A percentile compares a stretch with the other conserved stretches of the same genome.
Conservation (phyloP, 768 basidiomycete species). For the Grammothele lineata region DNA sequence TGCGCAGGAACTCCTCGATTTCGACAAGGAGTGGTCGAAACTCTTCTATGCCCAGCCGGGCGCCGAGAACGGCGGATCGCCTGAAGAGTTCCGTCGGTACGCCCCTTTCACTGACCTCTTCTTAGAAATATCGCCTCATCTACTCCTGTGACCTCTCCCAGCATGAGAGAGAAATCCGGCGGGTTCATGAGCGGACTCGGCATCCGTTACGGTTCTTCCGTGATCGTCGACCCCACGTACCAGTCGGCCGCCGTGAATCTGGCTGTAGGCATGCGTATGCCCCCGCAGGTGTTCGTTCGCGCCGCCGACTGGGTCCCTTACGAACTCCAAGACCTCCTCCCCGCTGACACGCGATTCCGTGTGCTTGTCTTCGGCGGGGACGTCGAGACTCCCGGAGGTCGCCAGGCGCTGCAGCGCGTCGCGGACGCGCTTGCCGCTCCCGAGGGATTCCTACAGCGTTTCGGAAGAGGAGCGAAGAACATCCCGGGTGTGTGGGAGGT, state of each 20-base stretch:
- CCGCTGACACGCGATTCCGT: slow-evolving; percentile 46
- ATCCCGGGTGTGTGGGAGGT: slow-evolving; percentile 7
- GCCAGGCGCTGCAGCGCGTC: slow-evolving; percentile 10
- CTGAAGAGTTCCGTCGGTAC: slow-evolving; percentile 40
- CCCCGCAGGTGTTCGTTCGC: slow-evolving; percentile 42
- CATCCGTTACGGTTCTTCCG: slow-evolving; percentile 43
- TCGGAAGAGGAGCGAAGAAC: slow-evolving; percentile 1
- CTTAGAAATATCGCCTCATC: background rate
- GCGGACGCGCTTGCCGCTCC: slow-evolving; percentile 15
- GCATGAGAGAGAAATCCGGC: slow-evolving; percentile 37
- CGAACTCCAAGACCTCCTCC: slow-evolving; percentile 48
- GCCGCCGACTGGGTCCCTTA: slow-evolving; percentile 41
- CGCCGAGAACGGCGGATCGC: slow-evolving; percentile 37
- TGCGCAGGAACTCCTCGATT: slow-evolving; percentile 50
- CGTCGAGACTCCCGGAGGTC: slow-evolving; percentile 18
- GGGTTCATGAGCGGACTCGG: slow-evolving; percentile 45
- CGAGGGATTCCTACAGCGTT: slow-evolving; percentile 18
- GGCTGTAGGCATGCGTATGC: slow-evolving; percentile 45
- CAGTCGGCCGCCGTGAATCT: slow-evolving; percentile 37
- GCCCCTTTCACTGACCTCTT: slow-evolving; percentile 8
- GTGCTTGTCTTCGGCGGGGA: slow-evolving; percentile 44
- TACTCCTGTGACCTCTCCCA: background rate
- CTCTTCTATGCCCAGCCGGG: slow-evolving; percentile 46
- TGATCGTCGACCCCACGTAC: slow-evolving; percentile 28
- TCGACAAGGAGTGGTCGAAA: slow-evolving; percentile 47